Conservation (phyloP, 441 rosid species). For the Sinapis alba region DNA sequence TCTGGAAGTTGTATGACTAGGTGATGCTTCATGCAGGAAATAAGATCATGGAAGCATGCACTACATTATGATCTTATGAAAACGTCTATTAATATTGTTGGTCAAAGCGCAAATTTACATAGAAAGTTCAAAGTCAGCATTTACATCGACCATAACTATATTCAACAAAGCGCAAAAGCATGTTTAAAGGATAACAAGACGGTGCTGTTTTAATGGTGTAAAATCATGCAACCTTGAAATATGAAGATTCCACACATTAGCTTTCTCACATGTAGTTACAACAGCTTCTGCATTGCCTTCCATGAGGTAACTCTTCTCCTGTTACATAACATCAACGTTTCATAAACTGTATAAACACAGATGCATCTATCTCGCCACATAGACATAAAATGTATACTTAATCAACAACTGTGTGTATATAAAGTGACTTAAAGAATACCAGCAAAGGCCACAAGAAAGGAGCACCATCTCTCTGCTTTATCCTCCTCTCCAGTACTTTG, state of each 20-base stretch:
- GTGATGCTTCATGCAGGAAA: constrained; percentile 20
- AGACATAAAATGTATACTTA: neutral
- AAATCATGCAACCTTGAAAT: constrained; percentile 40
- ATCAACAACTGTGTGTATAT: neutral
- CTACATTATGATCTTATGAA: constrained; percentile 1
- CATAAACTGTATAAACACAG: neutral
- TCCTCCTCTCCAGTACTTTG: constrained; percentile 52
- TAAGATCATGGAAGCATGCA: neutral
- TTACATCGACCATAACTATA: constrained; percentile 15
- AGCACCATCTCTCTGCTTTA: constrained; percentile 64
- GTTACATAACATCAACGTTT: constrained; percentile 18
- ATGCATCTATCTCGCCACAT: neutral
- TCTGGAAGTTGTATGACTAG: neutral
- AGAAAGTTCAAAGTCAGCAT: constrained; percentile 9
- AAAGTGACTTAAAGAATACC: constrained; percentile 39
- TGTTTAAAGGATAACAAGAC: constrained; percentile 1
- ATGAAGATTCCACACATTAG: constrained; percentile 50
- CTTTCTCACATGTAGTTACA: constrained; percentile 47
- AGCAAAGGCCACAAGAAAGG: constrained; percentile 75
- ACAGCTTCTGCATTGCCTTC: constrained; percentile 49
- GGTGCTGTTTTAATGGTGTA: neutral
- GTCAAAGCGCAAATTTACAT: constrained; percentile 16
- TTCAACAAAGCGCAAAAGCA: neutral
- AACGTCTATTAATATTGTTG: neutral
- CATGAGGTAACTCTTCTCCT: constrained; percentile 64